These are phyloP conservation scores for Aristolochia contorta DNA, from an alignment of 164 flowering plant genomes.

Conservation along the genomic window DNA sequence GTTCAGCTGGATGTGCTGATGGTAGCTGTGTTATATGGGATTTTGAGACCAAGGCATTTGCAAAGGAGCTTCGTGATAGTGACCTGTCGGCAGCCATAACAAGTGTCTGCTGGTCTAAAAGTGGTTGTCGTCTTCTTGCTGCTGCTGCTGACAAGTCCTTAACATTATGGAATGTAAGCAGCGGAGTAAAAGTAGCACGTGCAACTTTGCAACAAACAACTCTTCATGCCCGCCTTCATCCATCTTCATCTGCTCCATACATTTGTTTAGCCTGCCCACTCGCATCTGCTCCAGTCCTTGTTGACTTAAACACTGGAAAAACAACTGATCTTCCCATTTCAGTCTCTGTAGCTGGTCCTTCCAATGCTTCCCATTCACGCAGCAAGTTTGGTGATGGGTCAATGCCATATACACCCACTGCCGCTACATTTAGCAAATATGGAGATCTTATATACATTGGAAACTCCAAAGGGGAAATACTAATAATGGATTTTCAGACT, in stretches of 20 bases:
- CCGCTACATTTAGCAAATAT: slow-evolving; percentile 80
- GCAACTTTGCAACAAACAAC: slow-evolving; percentile 60
- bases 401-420: slow-evolving; percentile 62
- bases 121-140: slow-evolving; percentile 75
- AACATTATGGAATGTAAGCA: slow-evolving; percentile 81
- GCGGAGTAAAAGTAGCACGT: slow-evolving; percentile 60
- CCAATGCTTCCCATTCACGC: slow-evolving; percentile 34
- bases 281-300: slow-evolving; percentile 87
- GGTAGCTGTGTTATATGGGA: slow-evolving; percentile 97
- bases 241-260: slow-evolving; percentile 60
- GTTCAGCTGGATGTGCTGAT: slow-evolving; percentile 87
- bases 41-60: slow-evolving; percentile 87
- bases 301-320: slow-evolving; percentile 56
- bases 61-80: slow-evolving; percentile 79
- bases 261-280: slow-evolving; percentile 83
- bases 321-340: slow-evolving; percentile 64
- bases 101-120: slow-evolving; percentile 92
- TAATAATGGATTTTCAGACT: slow-evolving; percentile 53
- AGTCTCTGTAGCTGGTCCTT: slow-evolving; percentile 35
- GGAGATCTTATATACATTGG: slow-evolving; percentile 92
- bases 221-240: slow-evolving; percentile 78
- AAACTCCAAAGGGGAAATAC: slow-evolving; percentile 72
- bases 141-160: slow-evolving; percentile 87
- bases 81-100: slow-evolving; percentile 68
- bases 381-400: slow-evolving; percentile 67